Percentiles rank a stretch among this genome's conserved stretches.
Conservation (phyloP, 1,284 basidiomycete species). For the Malassezia pachydermatis region DNA sequence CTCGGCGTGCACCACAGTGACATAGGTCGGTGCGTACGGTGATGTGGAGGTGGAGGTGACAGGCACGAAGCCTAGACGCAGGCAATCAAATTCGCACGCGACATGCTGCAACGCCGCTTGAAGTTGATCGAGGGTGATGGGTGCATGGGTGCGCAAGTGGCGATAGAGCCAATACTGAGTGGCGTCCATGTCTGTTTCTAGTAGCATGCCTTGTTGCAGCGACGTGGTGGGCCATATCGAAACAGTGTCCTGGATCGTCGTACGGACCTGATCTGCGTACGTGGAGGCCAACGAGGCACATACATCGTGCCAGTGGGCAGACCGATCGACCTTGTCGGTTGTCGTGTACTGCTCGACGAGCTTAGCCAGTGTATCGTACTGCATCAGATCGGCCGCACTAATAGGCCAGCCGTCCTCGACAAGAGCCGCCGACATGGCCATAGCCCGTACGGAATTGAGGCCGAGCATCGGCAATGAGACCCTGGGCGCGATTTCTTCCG, state of each 20-base stretch:
- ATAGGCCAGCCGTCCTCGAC: slow-evolving; percentile 27
- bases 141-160: slow-evolving; percentile 14
- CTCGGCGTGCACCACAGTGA: neutral
- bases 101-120: slow-evolving; percentile 18
- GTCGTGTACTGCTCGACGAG: slow-evolving; percentile 23
- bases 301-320: too few species aligned
- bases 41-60: slow-evolving; percentile 2
- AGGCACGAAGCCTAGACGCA: slow-evolving; percentile 36
- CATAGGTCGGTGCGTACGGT: slow-evolving; percentile 11
- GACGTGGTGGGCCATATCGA: slow-evolving; percentile 35
- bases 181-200: slow-evolving; percentile 30
- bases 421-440: slow-evolving; percentile 35
- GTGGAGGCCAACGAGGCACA: neutral
- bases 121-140: slow-evolving; percentile 7
- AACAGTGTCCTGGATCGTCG: slow-evolving; percentile 19
- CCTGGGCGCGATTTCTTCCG: slow-evolving; percentile 27
- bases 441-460: slow-evolving; percentile 44
- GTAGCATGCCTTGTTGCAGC: slow-evolving; percentile 42
- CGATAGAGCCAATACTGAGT: slow-evolving; percentile 34
- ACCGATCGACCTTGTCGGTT: slow-evolving; percentile 10
- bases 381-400: slow-evolving; percentile 43
- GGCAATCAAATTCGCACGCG: slow-evolving; percentile 22
- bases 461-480: slow-evolving; percentile 40
- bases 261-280: slow-evolving; percentile 7
- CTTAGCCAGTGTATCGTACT: slow-evolving; percentile 26